Base-by-base conservation (phyloP, 352 stramenopile genomes). In the Phytophthora pinifolia region DNA sequence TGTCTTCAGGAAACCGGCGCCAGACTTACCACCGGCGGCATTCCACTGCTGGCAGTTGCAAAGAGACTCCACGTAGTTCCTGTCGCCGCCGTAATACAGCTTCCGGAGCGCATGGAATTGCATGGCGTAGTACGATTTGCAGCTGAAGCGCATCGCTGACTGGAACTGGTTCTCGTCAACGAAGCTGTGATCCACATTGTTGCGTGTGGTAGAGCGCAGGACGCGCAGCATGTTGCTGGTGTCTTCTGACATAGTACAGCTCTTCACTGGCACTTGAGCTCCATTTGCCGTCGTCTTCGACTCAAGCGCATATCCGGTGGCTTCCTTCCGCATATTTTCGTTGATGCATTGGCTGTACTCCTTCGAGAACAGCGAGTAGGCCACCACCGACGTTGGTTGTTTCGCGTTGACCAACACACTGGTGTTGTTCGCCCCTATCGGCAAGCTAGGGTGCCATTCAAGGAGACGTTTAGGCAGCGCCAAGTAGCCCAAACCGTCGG, bases 81-180 rank as follows among this genome's bases (percentile, higher is more conserved):
- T 70, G 35, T 96, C 83, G 39, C 84, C 84, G 20, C 84, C 83
- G 30, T 94, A 93, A 53, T 93, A 89, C 6, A 96, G 54, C 42
- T 84, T 83, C 9, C 86, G 78, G 9, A 96, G 66, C 2, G 84
- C 83, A 41, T 94, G 80, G 48, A 96, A 96, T 64, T 96, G 86
- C 80, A 92, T 92, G 15, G 86, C 86, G 42, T 93, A 96, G 55
- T 94, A 96, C 38, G 82, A 86, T 55, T 94, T 96, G 65, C 86
- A 96, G 36, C 76, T 88, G 49, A 96, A 96, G 6, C 83, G 81
- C 37, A 85, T 90, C 20, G 73, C 66, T 4, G 70, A 69, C 53
- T 95, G 83, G 54, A 93, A 95, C 50, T 93, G 78, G 50, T 86
- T 92, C 30, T 95, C 85, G 41, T 95, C 85, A 9, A 90, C 78